These are phyloP conservation scores for Lupinus albus DNA, from an alignment of 306 rosid genomes.

Conservation along the genomic window DNA sequence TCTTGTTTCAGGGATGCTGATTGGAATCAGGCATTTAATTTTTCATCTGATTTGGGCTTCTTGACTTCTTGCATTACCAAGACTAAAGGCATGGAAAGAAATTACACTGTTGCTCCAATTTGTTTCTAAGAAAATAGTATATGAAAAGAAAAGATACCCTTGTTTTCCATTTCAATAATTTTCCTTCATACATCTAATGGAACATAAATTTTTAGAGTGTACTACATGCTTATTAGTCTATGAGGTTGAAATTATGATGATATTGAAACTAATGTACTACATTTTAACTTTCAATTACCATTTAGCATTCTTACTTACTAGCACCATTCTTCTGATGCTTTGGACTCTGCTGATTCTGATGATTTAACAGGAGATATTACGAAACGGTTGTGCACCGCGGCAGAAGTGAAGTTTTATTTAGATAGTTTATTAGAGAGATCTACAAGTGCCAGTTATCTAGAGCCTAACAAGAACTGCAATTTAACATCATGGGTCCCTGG, in stretches of 20 bases:
- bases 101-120: slow-evolving; percentile 18
- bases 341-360: slow-evolving; percentile 35
- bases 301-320: background rate
- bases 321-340: slow-evolving; percentile 26
- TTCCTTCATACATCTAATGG: slow-evolving; percentile 12
- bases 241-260: slow-evolving; percentile 16
- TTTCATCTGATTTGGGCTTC: slow-evolving; percentile 74
- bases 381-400: slow-evolving; percentile 78
- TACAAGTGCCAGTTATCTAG: slow-evolving; percentile 58
- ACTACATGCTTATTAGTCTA: background rate
- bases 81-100: slow-evolving; percentile 61
- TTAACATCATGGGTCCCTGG: slow-evolving; percentile 89
- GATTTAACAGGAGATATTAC: slow-evolving; percentile 70
- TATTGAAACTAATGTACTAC: background rate
- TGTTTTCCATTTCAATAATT: slow-evolving; percentile 17
- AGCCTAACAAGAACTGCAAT: slow-evolving; percentile 88
- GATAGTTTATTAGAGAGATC: slow-evolving; percentile 58
- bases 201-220: slow-evolving; percentile 7
- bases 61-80: slow-evolving; percentile 76
- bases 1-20: slow-evolving; percentile 73
- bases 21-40: slow-evolving; percentile 89
- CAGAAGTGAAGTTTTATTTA: slow-evolving; percentile 78
- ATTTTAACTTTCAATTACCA: background rate
- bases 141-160: background rate
- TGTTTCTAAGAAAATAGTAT: slow-evolving; percentile 13